Base-by-base conservation (phyloP, 768 basidiomycete genomes). In the Agrocybe chaxingu region DNA sequence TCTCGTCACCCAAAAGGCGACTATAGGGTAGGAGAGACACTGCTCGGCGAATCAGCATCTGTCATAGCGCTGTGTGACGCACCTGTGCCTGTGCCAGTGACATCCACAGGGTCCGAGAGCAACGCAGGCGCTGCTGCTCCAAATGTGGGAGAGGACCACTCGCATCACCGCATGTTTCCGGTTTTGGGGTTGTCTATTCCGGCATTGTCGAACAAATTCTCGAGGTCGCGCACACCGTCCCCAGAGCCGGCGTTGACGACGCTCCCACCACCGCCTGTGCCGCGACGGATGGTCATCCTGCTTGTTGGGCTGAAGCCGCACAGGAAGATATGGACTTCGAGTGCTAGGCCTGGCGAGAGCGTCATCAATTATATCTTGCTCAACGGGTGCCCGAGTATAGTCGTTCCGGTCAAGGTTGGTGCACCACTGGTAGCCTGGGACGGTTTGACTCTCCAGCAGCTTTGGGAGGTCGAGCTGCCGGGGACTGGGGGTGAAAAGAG, bases 361-460 rank as follows among this genome's bases (percentile, higher is more conserved):
- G 81, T 85, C 9, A 75, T 85, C 12, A 75, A 80, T 49, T 85
- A 85, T 59, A 66, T 79, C 49, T 67, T 85, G 16, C 70, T 84
- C 37, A 82, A 82, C 61, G 82, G 82, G 5, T 81, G 80, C 59
- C 80, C 82, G 0, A 74, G 79, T 4, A 63, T 85, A 34, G 78
- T 84, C 7, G 65, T 84, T 1, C 83, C 83, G 5, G 82, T 75
- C 38, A 81, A 78, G 62, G 54, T 73, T 7, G 83, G 83, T 29
- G 78, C 78, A 35, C 84, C 83, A n/a, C 71, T 86, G 34, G 57
- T 83, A 19, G 80, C 81, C 7, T 87, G 84, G 84, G 82, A 84
- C 60, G 68, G 72, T 16, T 65, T 83, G 50, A 84, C 82, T 29
- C 67, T 85, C 24, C 77, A 79, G 55, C 65, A 79, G 47, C 59